Percentiles rank a stretch among this genome's conserved stretches.
phyloP scores from a whole-genome alignment of 768 basidiomycete genomes.

The Dioszegia hungarica region DNA sequence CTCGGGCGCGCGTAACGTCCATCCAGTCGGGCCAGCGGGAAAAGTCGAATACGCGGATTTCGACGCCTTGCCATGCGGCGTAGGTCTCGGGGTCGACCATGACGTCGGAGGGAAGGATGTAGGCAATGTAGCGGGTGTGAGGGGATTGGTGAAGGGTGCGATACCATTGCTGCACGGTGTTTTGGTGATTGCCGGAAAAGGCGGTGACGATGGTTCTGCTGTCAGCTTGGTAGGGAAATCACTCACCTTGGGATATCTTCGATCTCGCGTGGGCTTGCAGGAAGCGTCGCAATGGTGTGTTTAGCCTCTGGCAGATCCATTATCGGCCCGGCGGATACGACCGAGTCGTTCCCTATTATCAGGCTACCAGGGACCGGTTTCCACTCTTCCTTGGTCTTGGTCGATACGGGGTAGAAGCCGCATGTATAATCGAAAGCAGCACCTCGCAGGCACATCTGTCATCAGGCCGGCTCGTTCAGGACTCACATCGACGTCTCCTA shows the following conservation, averaged over 20 bases:
- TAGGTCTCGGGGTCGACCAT: conserved; percentile 1
- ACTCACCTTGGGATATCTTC: conserved; percentile 8
- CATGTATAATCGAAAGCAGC: background rate
- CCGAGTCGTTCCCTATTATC: background rate
- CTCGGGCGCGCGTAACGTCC: background rate
- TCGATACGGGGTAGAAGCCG: conserved; percentile 3
- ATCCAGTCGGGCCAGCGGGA: conserved; percentile 6
- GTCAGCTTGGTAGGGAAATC: background rate
- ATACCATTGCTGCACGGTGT: conserved; percentile 6
- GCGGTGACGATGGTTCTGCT: conserved; percentile 8
- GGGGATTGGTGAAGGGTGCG: background rate
- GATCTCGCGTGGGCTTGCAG: background rate
- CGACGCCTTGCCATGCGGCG: conserved; percentile 3
- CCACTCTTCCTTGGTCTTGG: conserved; percentile 4
- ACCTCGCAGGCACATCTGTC: conserved; percentile 6
- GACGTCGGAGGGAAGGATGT: conserved; percentile 6
- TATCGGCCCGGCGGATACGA: background rate
- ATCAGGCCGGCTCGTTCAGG: background rate
- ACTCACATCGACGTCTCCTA: conserved; percentile 8
- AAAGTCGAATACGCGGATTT: conserved; percentile 9
- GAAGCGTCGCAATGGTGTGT: background rate
- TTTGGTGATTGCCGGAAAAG: conserved; percentile 7
- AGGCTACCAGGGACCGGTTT: background rate
- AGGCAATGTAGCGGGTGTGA: conserved; percentile 6
- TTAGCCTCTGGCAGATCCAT: background rate